Percentiles rank a stretch among this genome's conserved stretches.
These are phyloP conservation scores for Suillus fuscotomentosus DNA, from an alignment of 768 basidiomycete species.

Conservation along the genomic window DNA sequence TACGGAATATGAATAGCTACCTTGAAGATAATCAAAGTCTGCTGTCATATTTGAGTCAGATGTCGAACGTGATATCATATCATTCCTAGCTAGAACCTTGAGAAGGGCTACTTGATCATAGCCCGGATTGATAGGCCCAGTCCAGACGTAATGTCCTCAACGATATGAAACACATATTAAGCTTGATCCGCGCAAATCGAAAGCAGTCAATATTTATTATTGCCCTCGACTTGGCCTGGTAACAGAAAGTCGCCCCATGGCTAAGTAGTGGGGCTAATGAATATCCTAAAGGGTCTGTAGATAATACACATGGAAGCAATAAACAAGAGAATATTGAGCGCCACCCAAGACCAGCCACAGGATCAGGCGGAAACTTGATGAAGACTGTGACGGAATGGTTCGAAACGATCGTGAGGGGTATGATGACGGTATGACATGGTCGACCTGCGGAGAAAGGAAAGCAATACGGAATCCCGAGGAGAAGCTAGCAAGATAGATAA, in stretches of 20 bases:
- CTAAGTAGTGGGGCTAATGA: conserved; percentile 11
- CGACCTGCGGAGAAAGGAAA: conserved; percentile 28
- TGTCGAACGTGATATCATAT: background rate
- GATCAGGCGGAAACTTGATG: conserved; percentile 8
- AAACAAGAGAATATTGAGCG: conserved; percentile 21
- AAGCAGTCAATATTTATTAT: conserved; percentile 11
- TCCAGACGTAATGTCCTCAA: background rate
- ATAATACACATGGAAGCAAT: conserved; percentile 30
- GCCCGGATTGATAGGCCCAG: background rate
- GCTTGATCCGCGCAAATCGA: background rate
- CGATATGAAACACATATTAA: background rate
- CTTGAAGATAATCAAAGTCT: background rate
- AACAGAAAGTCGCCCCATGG: conserved; percentile 11
- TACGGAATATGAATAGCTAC: background rate
- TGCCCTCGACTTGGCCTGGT: conserved; percentile 9
- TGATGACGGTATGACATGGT: conserved; percentile 25
- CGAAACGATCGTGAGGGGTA: conserved; percentile 32
- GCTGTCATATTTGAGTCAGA: background rate
- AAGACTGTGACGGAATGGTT: conserved; percentile 13
- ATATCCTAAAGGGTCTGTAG: conserved; percentile 28
- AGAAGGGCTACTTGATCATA: background rate
- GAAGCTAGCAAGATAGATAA: conserved; percentile 30
- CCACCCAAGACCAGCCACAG: conserved; percentile 8
- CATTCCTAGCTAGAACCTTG: background rate
- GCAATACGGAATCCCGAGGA: conserved; percentile 22